Base-by-base conservation (phyloP, 805 yeast genomes). In the Cyberlindnera samutprakarnensis region DNA sequence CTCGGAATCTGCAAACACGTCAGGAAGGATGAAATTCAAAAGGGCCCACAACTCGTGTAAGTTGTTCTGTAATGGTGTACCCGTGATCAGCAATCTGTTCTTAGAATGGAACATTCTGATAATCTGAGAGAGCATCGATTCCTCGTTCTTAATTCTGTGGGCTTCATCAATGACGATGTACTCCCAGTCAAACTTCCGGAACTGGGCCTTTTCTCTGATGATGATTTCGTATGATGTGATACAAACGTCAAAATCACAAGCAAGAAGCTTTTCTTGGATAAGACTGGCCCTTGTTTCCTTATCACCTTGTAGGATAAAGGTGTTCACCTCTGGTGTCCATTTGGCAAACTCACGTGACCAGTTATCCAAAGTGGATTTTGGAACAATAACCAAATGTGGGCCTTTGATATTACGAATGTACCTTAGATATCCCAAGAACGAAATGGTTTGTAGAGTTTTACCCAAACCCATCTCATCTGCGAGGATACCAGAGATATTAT, bases 381-480 rank as follows among this genome's bases (percentile, higher is more conserved):
- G 94, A 3, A 80, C 82, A 47, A 82, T 70, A 14, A 82, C 78
- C 39, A 82, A 62, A 51, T 75, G 84, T 3, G 94, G 94, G 3
- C 92, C 92, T 24, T 64, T 65, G 19, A 70, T 63, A 20, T 69
- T 62, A 42, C 68, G 73, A 33, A 75, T 54, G 47, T 73, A 79
- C 39, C 92, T 64, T 25, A 82, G 58, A 49, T 77, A 82, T 2
- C 90, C 90, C 27, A 82, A 56, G 34, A 49, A 49, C 12, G 90
- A 72, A 41, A 82, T 81, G 0, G 90, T 82, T 54, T 82, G 92
- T 36, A 82, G 59, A 4, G 92, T 82, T 52, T 82, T 82, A 44
- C 92, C 92, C 39, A 82, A 58, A 2, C 92, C 92, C 92, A 82
- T 82, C 57, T 82, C 92, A 56, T 82, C 92, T 1, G 92, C 92